These are phyloP conservation scores for Plasmodium gallinaceum DNA, from an alignment of 169 alveolate species.

Conservation along the genomic window DNA sequence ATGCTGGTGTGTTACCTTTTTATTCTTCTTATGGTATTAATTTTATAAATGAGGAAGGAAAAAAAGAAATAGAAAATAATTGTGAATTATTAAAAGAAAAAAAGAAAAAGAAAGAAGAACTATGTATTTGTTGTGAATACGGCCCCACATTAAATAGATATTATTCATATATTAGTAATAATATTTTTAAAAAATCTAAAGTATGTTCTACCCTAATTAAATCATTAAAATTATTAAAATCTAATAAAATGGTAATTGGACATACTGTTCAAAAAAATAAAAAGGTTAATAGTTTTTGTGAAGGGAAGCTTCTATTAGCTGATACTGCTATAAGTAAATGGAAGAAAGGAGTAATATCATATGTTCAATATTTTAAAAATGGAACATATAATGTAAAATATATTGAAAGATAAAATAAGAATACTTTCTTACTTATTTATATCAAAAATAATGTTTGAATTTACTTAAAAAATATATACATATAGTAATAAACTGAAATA, in stretches of 20 bases:
- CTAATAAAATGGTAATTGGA: conserved; percentile 61
- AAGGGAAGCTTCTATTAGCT: conserved; percentile 29
- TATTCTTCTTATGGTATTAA: conserved; percentile 57
- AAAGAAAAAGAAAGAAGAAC: conserved; percentile 10
- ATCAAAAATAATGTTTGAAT: too few species aligned
- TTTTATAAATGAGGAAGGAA: conserved; percentile 66
- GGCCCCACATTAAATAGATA: conserved; percentile 74
- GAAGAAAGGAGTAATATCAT: conserved; percentile 50
- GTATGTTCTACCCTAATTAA: conserved; percentile 50
- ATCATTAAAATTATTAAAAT: conserved; percentile 28
- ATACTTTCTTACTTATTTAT: background rate
- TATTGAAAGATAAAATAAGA: conserved; percentile 17
- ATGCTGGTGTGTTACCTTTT: conserved; percentile 73
- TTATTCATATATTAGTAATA: conserved; percentile 20
- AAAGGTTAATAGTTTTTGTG: conserved; percentile 40
- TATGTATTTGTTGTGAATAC: conserved; percentile 45
- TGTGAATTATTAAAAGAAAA: conserved; percentile 24
- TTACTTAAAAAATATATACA: too few species aligned
- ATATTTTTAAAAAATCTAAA: conserved; percentile 12
- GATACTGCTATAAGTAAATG: conserved; percentile 70
- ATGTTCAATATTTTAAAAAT: conserved; percentile 55
- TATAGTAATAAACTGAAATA: too few species aligned
- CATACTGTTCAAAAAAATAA: conserved; percentile 56
- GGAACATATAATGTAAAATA: conserved; percentile 25
- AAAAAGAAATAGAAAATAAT: conserved; percentile 53